A percentile compares a stretch with the other conserved stretches of the same genome.
Evolutionary conservation across 2,329 filamentous ascomycete species (phyloP).

Genomic region (Daldinia sp.): DNA sequence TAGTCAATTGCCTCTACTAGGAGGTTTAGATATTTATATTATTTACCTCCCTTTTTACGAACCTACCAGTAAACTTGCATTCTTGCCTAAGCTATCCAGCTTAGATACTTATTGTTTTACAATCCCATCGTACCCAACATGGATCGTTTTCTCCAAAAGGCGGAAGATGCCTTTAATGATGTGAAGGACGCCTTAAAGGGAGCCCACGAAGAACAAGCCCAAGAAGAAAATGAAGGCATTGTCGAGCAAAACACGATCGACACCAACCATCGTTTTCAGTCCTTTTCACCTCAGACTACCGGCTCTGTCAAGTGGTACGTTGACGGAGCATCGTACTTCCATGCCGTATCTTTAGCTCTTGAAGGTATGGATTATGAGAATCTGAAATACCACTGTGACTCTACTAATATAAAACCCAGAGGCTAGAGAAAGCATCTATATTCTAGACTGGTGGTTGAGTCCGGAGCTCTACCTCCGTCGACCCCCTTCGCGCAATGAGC

Average conservation of each 20-base stretch:
- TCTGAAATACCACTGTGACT: neutral
- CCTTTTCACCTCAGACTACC: constrained; percentile 76
- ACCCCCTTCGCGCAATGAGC: constrained; percentile 81
- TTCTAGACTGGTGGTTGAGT: constrained; percentile 89
- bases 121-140: constrained; percentile 40
- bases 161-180: constrained; percentile 53
- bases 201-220: constrained; percentile 12
- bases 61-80: neutral
- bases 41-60: neutral
- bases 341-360: constrained; percentile 81
- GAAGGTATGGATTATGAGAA: constrained; percentile 57
- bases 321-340: constrained; percentile 85
- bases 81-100: neutral
- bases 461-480: constrained; percentile 88
- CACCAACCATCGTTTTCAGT: constrained; percentile 63
- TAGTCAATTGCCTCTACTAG: neutral
- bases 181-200: constrained; percentile 50
- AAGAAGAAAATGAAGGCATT: neutral
- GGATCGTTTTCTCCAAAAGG: constrained; percentile 55
- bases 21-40: constrained; percentile 4
- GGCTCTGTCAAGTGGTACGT: constrained; percentile 89
- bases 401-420: constrained; percentile 50
- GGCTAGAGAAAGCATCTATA: constrained; percentile 81
- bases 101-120: neutral
- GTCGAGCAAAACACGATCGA: constrained; percentile 15